Conservation (phyloP, 2,329 filamentous ascomycete genomes). For the Aspergillus hiratsukae region DNA sequence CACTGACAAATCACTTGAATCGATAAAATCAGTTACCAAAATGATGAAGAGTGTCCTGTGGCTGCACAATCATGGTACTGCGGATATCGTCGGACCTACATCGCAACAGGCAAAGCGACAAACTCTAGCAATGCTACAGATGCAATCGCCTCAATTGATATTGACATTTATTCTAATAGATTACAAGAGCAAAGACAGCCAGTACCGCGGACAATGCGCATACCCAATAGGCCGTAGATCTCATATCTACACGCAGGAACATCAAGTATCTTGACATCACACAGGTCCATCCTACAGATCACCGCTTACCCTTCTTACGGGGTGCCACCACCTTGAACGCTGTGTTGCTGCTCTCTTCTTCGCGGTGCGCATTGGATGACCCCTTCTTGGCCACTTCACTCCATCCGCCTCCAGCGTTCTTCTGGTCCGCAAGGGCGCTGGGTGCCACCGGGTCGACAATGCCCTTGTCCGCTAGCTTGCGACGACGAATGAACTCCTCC, state of each 20-base stretch:
- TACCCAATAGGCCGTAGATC: background rate
- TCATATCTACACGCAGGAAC: background rate
- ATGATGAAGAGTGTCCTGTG: too few relatives aligned
- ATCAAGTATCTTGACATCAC: background rate
- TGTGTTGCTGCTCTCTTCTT: conserved; percentile 45
- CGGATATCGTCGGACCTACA: background rate
- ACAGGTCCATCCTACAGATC: conserved; percentile 24
- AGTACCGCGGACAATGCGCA: background rate
- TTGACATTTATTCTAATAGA: background rate
- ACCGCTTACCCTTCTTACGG: conserved; percentile 85
- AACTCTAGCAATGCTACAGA: background rate
- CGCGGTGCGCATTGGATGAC: conserved; percentile 45
- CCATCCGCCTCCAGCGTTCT: conserved; percentile 66
- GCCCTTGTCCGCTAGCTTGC: conserved; percentile 89
- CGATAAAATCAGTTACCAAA: background rate
- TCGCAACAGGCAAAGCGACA: background rate
- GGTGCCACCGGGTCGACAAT: conserved; percentile 63
- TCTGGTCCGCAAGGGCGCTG: conserved; percentile 49
- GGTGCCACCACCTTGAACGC: conserved; percentile 86
- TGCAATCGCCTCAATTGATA: background rate
- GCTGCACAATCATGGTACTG: background rate
- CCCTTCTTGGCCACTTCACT: conserved; percentile 97
- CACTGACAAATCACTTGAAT: background rate
- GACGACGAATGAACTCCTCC: conserved; percentile 88
- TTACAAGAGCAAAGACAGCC: background rate